A percentile compares a stretch with the other conserved stretches of the same genome.
Conservation (phyloP, 371 early-diverging fungal genomes). For the Mortierella sp. region DNA sequence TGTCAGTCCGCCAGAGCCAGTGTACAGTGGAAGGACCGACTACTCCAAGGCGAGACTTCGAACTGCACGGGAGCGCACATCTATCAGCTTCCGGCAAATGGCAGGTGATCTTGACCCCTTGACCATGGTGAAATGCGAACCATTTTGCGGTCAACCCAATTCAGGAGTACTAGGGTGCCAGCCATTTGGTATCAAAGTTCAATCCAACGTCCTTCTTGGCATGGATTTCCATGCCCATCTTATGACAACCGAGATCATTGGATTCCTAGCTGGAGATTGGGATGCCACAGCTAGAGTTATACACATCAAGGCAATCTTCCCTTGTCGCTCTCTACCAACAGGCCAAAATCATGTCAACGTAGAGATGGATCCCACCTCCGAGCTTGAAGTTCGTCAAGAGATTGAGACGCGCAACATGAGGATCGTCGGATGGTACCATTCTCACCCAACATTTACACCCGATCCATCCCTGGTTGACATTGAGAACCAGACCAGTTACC, state of each 20-base stretch:
- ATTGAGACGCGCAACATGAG: constrained; percentile 76
- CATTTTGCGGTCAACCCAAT: constrained; percentile 77
- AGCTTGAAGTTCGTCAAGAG: constrained; percentile 77
- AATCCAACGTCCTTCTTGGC: constrained; percentile 78
- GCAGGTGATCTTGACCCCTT: constrained; percentile 72
- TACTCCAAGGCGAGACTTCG: constrained; percentile 60
- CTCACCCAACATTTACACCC: constrained; percentile 84
- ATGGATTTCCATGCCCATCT: constrained; percentile 93
- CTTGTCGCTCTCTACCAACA: constrained; percentile 78
- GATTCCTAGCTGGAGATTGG: constrained; percentile 87
- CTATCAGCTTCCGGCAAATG: constrained; percentile 46
- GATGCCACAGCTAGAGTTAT: constrained; percentile 59
- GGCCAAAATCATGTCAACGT: constrained; percentile 84
- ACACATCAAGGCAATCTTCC: constrained; percentile 71
- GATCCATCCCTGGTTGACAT: constrained; percentile 82
- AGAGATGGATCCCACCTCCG: constrained; percentile 89
- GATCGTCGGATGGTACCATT: constrained; percentile 93
- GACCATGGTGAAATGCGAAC: constrained; percentile 84
- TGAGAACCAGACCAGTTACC: constrained; percentile 86
- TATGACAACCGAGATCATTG: constrained; percentile 88
- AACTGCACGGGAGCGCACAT: constrained; percentile 36
- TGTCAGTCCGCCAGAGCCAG: constrained; percentile 28
- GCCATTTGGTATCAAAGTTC: constrained; percentile 78
- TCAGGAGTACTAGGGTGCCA: constrained; percentile 75
- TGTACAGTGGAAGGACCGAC: constrained; percentile 57